Conservation (phyloP, 1,284 basidiomycete genomes). For the Rhodotorula sp. region DNA sequence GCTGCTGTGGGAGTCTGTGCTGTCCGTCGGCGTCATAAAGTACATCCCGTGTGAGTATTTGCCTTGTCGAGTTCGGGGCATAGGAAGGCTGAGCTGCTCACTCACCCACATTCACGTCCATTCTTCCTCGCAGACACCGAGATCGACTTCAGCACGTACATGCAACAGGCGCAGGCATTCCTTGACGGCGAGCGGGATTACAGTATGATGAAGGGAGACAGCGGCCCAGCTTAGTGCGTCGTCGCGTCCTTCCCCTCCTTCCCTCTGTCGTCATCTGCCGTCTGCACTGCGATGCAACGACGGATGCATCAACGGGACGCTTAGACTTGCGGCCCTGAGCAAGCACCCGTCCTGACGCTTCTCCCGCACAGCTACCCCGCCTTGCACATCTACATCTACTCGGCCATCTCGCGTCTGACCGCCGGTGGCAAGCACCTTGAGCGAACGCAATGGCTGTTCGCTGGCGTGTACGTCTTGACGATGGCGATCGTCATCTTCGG, state of each 20-base stretch:
- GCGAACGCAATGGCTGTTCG: constrained; percentile 76
- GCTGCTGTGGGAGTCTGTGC: constrained; percentile 65
- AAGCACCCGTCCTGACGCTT: background rate
- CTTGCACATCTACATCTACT: constrained; percentile 82
- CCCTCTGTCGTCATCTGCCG: background rate
- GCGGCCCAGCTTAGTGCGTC: constrained; percentile 85
- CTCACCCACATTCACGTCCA: too few relatives aligned
- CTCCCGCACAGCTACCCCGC: constrained; percentile 77
- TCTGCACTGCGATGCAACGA: too few relatives aligned
- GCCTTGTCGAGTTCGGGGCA: too few relatives aligned
- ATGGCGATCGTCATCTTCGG: constrained; percentile 62
- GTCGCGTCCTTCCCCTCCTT: constrained; percentile 10
- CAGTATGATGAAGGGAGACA: constrained; percentile 78
- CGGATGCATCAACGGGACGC: too few relatives aligned
- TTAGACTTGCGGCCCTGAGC: too few relatives aligned
- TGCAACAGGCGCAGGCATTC: constrained; percentile 79
- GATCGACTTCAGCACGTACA: constrained; percentile 95
- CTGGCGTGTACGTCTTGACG: constrained; percentile 65
- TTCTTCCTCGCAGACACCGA: constrained; percentile 76
- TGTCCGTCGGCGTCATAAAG: constrained; percentile 73
- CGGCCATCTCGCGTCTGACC: constrained; percentile 66
- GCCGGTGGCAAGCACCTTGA: constrained; percentile 60
- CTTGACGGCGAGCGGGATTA: constrained; percentile 83
- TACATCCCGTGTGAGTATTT: constrained; percentile 70
- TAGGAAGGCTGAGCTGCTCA: too few relatives aligned